Percentiles rank a stretch among this genome's conserved stretches.
These are phyloP conservation scores for Amanita pallidorosea DNA, from an alignment of 768 basidiomycete genomes.

Conservation along the genomic window DNA sequence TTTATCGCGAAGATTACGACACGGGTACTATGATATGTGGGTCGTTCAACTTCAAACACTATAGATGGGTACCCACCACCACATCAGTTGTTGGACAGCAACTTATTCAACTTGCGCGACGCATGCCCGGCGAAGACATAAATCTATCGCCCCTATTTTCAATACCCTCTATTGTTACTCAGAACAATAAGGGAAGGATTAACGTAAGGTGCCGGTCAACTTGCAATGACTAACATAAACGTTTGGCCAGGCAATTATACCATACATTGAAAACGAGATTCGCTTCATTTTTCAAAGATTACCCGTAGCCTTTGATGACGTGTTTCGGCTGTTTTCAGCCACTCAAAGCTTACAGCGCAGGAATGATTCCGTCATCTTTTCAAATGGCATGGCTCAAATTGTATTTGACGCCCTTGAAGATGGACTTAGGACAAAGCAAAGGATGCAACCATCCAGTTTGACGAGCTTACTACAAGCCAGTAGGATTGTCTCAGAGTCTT, in stretches of 20 bases:
- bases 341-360: slow-evolving; percentile 34
- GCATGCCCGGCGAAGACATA: slow-evolving; percentile 40
- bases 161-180: slow-evolving; percentile 40
- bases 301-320: slow-evolving; percentile 26
- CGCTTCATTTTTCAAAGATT: slow-evolving; percentile 42
- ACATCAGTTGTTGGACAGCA: slow-evolving; percentile 46
- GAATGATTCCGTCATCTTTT: slow-evolving; percentile 14
- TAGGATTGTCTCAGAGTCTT: not conserved
- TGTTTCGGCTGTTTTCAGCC: slow-evolving; percentile 38
- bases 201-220: slow-evolving; percentile 27
- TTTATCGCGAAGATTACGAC: slow-evolving; percentile 44
- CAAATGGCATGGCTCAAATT: slow-evolving; percentile 26
- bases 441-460: slow-evolving; percentile 37
- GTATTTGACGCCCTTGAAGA: slow-evolving; percentile 45
- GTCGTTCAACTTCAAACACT: slow-evolving; percentile 10
- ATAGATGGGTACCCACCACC: not conserved
- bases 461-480: slow-evolving; percentile 44
- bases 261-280: slow-evolving; percentile 49
- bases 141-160: slow-evolving; percentile 48
- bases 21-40: slow-evolving; percentile 45
- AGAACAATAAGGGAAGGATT: slow-evolving; percentile 48
- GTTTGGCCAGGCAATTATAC: slow-evolving; percentile 41
- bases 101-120: slow-evolving; percentile 41
- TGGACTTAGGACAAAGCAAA: slow-evolving; percentile 40
- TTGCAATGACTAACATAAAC: slow-evolving; percentile 3